A percentile compares a stretch with the other conserved stretches of the same genome.
phyloP scores from a whole-genome alignment of 495 filamentous ascomycete genomes.

The Penicillium manginii region DNA sequence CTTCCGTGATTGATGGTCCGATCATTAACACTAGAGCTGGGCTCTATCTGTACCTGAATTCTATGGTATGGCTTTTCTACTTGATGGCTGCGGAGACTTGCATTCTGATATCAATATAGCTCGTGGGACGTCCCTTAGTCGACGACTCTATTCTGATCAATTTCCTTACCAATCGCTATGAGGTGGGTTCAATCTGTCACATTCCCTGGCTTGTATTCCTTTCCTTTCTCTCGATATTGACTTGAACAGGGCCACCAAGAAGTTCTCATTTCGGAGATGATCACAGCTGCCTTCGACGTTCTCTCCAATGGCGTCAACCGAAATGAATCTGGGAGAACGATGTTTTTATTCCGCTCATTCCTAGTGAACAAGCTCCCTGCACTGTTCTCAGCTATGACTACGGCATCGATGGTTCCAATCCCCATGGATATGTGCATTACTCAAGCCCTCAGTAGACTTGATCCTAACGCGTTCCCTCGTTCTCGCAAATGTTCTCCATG shows the following conservation, averaged over 20 bases:
- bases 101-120: conserved; percentile 55
- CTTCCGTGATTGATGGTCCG: conserved; percentile 66
- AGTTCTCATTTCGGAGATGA: conserved; percentile 75
- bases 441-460: conserved; percentile 73
- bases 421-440: conserved; percentile 79
- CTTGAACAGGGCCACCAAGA: conserved; percentile 67
- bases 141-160: conserved; percentile 79
- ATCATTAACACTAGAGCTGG: conserved; percentile 81
- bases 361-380: conserved; percentile 90
- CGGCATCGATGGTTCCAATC: conserved; percentile 64
- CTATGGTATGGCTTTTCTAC: conserved; percentile 58
- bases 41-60: conserved; percentile 89
- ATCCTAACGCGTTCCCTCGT: conserved; percentile 80
- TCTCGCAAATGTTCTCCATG: conserved; percentile 80
- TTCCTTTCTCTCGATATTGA: background rate
- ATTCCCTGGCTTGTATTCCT: background rate
- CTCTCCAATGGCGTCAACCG: conserved; percentile 84
- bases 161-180: conserved; percentile 82
- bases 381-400: conserved; percentile 67
- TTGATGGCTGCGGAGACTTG: conserved; percentile 19
- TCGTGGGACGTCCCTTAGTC: conserved; percentile 78
- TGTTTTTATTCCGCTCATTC: conserved; percentile 85
- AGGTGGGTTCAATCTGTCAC: conserved; percentile 45
- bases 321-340: conserved; percentile 69
- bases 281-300: conserved; percentile 86